Percentiles rank a stretch among this genome's conserved stretches.
Evolutionary conservation across 1,284 basidiomycete genomes (phyloP).

Genomic region (Ganoderma meredithae): DNA sequence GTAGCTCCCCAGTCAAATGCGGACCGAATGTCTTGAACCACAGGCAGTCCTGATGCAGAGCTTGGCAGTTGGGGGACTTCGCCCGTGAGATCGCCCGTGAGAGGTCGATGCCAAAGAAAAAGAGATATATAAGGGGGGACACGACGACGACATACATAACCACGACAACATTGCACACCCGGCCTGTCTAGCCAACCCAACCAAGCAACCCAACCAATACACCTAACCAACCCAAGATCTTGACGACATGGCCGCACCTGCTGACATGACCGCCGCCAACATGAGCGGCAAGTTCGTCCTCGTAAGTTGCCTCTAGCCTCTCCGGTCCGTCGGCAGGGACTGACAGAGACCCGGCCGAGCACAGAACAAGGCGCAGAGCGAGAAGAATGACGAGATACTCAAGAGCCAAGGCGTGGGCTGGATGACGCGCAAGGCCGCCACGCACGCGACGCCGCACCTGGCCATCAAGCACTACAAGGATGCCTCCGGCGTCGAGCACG

Average conservation of each 20-base stretch:
- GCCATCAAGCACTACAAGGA: conserved; percentile 2
- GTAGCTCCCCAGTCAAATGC: neutral
- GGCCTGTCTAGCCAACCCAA: neutral
- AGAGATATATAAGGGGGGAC: neutral
- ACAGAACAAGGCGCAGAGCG: neutral
- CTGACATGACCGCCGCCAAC: conserved; percentile 5
- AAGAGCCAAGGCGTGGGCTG: conserved; percentile 7
- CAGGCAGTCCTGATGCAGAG: neutral
- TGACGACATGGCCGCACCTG: conserved; percentile 6
- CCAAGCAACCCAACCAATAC: neutral
- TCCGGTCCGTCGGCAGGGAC: neutral
- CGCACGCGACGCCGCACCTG: neutral
- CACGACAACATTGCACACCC: neutral
- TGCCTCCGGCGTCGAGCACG: neutral
- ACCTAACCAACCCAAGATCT: neutral
- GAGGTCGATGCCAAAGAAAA: neutral
- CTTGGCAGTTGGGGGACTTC: neutral
- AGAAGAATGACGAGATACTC: conserved; percentile 5
- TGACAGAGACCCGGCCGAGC: neutral
- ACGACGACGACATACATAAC: neutral
- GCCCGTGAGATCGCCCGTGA: too few relatives aligned
- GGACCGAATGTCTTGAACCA: neutral
- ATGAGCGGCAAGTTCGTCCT: conserved; percentile 9
- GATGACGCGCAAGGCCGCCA: neutral
- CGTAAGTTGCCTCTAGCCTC: neutral